phyloP scores from a whole-genome alignment of 1,139 yeast species.

The Protomyces pachydermus region DNA sequence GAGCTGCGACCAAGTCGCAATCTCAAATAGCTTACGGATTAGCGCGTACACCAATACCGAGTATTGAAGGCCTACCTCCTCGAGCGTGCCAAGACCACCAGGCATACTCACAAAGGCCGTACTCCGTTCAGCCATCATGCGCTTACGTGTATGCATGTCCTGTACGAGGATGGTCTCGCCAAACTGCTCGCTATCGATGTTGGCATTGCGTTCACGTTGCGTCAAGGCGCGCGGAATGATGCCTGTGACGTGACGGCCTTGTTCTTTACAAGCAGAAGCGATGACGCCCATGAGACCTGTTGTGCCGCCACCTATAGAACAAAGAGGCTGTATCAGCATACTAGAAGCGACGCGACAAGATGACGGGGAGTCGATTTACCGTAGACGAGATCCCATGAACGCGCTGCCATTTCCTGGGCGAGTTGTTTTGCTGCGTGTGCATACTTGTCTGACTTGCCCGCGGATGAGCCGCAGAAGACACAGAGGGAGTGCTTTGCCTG shows the following conservation, averaged over 20 bases:
- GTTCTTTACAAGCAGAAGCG: slow-evolving; percentile 71
- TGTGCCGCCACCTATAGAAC: slow-evolving; percentile 58
- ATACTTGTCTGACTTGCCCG: slow-evolving; percentile 16
- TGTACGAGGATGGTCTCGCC: slow-evolving; percentile 77
- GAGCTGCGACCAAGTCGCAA: slow-evolving; percentile 84
- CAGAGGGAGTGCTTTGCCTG: slow-evolving; percentile 4
- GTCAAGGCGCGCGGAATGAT: slow-evolving; percentile 80
- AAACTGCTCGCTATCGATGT: slow-evolving; percentile 58
- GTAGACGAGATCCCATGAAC: slow-evolving; percentile 51
- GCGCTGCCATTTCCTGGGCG: slow-evolving; percentile 10
- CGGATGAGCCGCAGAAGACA: slow-evolving; percentile 27
- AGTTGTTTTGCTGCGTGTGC: slow-evolving; percentile 16
- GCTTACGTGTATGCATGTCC: slow-evolving; percentile 87
- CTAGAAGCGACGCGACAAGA: not conserved
- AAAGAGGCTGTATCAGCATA: not conserved
- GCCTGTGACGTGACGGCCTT: slow-evolving; percentile 63
- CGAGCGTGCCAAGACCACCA: slow-evolving; percentile 88
- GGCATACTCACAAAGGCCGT: slow-evolving; percentile 85
- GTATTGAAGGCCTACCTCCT: slow-evolving; percentile 54
- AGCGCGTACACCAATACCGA: not conserved
- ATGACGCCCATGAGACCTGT: slow-evolving; percentile 74
- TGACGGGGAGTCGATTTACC: slow-evolving; percentile 42
- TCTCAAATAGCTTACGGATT: slow-evolving; percentile 46
- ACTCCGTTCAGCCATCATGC: slow-evolving; percentile 81
- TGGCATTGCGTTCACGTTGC: slow-evolving; percentile 58